Evolutionary conservation across 2,329 filamentous ascomycete genomes (phyloP).

Genomic region (Clarireedia paspali): DNA sequence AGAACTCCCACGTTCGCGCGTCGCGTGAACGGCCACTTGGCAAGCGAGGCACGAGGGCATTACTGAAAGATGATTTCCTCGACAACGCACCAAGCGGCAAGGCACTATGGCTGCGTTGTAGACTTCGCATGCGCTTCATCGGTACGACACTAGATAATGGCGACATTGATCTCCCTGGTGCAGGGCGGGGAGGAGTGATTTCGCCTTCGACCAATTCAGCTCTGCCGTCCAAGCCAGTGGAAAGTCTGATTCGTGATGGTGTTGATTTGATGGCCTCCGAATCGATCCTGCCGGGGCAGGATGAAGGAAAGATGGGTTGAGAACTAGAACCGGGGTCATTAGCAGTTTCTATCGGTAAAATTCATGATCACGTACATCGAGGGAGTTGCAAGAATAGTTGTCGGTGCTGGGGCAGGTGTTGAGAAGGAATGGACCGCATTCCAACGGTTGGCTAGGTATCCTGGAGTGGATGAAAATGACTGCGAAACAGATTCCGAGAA

Average conservation of each 20-base stretch:
- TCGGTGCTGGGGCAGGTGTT: slow-evolving; percentile 36
- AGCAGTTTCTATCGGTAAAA: neutral
- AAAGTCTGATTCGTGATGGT: slow-evolving; percentile 55
- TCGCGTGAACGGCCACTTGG: slow-evolving; percentile 73
- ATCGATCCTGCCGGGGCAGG: slow-evolving; percentile 25
- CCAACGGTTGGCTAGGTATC: slow-evolving; percentile 44
- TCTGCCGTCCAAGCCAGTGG: slow-evolving; percentile 80
- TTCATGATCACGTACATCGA: slow-evolving; percentile 33
- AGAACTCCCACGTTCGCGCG: slow-evolving; percentile 85
- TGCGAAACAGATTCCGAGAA: slow-evolving; percentile 18
- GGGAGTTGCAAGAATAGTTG: slow-evolving; percentile 30
- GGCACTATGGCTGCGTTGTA: slow-evolving; percentile 67
- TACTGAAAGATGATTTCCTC: slow-evolving; percentile 37
- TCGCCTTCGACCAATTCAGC: slow-evolving; percentile 72
- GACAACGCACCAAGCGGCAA: slow-evolving; percentile 50
- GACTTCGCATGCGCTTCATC: slow-evolving; percentile 37
- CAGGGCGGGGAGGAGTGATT: slow-evolving; percentile 55
- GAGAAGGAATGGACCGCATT: slow-evolving; percentile 44
- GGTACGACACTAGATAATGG: slow-evolving; percentile 33
- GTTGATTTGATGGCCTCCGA: slow-evolving; percentile 15
- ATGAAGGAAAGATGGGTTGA: slow-evolving; percentile 20
- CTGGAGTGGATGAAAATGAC: slow-evolving; percentile 28
- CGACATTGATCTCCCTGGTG: slow-evolving; percentile 40
- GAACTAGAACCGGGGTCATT: slow-evolving; percentile 15
- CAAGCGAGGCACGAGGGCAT: slow-evolving; percentile 40